phyloP scores from a whole-genome alignment of 1,139 yeast species.

The Yarrowia galli region DNA sequence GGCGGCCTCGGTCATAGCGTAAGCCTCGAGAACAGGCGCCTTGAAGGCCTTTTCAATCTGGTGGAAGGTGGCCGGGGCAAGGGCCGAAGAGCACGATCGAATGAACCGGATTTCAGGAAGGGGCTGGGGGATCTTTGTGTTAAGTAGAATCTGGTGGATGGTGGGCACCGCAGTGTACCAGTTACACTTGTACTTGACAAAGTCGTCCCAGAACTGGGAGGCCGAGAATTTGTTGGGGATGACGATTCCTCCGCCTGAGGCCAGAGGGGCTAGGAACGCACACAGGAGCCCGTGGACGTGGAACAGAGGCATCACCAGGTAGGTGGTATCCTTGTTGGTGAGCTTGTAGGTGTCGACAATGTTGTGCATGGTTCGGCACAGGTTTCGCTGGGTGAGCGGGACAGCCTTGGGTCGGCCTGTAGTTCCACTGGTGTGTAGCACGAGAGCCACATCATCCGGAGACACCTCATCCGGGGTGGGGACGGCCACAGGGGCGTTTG shows the following conservation, averaged over 20 bases:
- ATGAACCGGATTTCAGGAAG: conserved; percentile 66
- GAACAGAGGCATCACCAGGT: conserved; percentile 74
- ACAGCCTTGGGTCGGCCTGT: conserved; percentile 78
- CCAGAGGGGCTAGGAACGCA: conserved; percentile 64
- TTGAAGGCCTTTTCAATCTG: conserved; percentile 61
- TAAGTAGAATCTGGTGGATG: conserved; percentile 67
- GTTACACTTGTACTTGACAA: conserved; percentile 57
- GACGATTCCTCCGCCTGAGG: conserved; percentile 65
- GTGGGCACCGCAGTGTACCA: conserved; percentile 83
- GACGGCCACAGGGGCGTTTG: conserved; percentile 47
- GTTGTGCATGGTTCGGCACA: conserved; percentile 64
- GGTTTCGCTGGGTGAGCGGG: conserved; percentile 67
- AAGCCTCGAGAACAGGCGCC: conserved; percentile 74
- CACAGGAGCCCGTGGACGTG: conserved; percentile 76
- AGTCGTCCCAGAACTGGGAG: conserved; percentile 63
- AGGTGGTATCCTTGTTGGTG: conserved; percentile 58
- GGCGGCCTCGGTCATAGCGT: conserved; percentile 79
- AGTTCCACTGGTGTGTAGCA: conserved; percentile 74
- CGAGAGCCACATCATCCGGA: conserved; percentile 61
- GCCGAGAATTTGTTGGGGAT: conserved; percentile 68
- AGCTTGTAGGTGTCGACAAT: conserved; percentile 63
- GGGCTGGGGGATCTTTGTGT: conserved; percentile 57
- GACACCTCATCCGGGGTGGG: conserved; percentile 46
- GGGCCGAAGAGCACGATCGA: conserved; percentile 70
- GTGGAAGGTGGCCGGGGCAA: conserved; percentile 67